phyloP scores from a whole-genome alignment of 2,329 filamentous ascomycete genomes.

The Aspergillus aculeatinus region DNA sequence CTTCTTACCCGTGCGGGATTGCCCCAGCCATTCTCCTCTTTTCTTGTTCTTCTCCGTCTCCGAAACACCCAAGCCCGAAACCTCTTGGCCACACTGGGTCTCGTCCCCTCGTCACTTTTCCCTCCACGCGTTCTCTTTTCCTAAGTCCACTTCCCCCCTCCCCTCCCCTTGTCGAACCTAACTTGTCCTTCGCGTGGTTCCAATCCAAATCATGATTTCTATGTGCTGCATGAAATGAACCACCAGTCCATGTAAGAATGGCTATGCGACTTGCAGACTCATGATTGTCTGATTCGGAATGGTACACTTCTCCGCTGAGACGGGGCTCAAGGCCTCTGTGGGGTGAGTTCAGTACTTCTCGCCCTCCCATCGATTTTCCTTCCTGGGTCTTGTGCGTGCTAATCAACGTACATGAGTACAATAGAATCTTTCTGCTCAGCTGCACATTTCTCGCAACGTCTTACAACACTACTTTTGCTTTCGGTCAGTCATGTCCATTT shows the following conservation, averaged over 20 bases:
- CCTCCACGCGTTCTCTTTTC: neutral
- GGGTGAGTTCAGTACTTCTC: conserved; percentile 26
- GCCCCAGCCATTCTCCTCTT: neutral
- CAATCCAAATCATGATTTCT: conserved; percentile 5
- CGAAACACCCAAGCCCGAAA: neutral
- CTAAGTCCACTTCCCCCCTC: neutral
- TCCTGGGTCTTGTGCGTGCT: conserved; percentile 14
- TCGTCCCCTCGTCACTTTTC: neutral
- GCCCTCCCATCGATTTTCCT: neutral
- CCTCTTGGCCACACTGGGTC: neutral
- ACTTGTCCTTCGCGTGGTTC: neutral
- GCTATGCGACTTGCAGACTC: conserved; percentile 5
- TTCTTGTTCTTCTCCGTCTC: neutral
- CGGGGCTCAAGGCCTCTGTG: conserved; percentile 32
- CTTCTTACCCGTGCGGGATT: neutral
- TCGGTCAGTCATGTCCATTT: conserved; percentile 31
- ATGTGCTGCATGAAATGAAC: conserved; percentile 10
- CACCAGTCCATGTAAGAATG: conserved; percentile 15
- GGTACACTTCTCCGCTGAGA: conserved; percentile 30
- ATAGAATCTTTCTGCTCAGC: conserved; percentile 35
- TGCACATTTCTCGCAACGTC: conserved; percentile 35
- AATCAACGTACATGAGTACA: conserved; percentile 17
- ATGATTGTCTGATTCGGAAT: conserved; percentile 23
- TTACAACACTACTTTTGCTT: conserved; percentile 41
- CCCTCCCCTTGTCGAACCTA: conserved; percentile 4